Base-by-base conservation (phyloP, 495 filamentous ascomycete genomes). In the Neurospora discreta region DNA sequence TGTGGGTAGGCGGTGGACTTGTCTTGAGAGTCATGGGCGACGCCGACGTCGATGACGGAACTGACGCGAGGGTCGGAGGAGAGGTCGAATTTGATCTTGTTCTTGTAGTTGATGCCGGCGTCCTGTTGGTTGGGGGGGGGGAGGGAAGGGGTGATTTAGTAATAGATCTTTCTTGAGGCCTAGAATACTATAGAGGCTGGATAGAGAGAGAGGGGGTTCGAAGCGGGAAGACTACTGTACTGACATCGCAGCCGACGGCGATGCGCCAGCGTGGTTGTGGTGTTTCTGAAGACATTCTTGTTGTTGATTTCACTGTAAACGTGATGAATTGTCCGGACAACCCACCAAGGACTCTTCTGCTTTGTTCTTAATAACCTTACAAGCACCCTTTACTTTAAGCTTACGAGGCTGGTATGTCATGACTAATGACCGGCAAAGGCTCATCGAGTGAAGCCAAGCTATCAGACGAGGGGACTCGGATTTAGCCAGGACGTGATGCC, bases 1-100 rank as follows among this genome's bases (percentile, higher is more conserved):
- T 93, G 90, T 3, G 93, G 92, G 79, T 96, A 96, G 46, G 92
- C 91, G 11, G 91, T 95, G 13, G 52, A 16, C 79, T 92, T 93
- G 86, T 95, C 92, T 68, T 84, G 80, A 58, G 85, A 74, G 16
- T 75, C 75, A 65, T 77, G 75, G 38, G 85, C 84, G 15, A 65
- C 26, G 76, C 87, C 84, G 72, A 93, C 91, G 75, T 95, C 92
- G 71, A 85, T 83, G 67, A 96, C 85, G 74, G 86, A 87, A 52
- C 82, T 83, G 77, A 96, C 91, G 70, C 87, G 87, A 3, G 89
- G 85, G 82, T 90, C 85, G 44, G 86, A 84, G 71, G 89, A 84
- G 71, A 96, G 88, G 79, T 90, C 87, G 39, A 85, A 84, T 78
- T 90, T 93, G 84, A 96, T 89, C 75, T 89, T 89, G 80, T 89